phyloP scores from a whole-genome alignment of 495 filamentous ascomycete genomes.

The Aspergillus affinis region DNA sequence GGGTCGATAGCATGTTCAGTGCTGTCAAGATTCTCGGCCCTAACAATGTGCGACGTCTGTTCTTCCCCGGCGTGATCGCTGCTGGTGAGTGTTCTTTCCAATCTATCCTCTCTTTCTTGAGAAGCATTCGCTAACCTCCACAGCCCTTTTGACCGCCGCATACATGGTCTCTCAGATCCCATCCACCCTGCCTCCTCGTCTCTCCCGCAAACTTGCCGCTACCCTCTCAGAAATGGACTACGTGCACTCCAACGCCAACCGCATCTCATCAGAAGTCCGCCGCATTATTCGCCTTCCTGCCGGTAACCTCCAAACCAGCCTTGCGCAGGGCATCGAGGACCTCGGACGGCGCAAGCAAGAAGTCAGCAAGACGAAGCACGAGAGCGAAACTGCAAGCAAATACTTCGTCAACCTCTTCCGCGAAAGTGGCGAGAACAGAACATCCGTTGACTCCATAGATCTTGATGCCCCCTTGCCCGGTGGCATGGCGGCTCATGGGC shows the following conservation, averaged over 20 bases:
- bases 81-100: slow-evolving; percentile 60
- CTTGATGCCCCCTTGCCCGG: slow-evolving; percentile 62
- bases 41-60: slow-evolving; percentile 75
- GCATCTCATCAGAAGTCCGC: slow-evolving; percentile 79
- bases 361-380: slow-evolving; percentile 68
- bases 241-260: slow-evolving; percentile 79
- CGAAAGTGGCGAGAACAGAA: slow-evolving; percentile 68
- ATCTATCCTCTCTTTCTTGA: slow-evolving; percentile 2
- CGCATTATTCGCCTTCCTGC: slow-evolving; percentile 84
- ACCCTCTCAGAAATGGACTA: slow-evolving; percentile 84
- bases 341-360: slow-evolving; percentile 75
- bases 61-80: slow-evolving; percentile 75
- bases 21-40: slow-evolving; percentile 78
- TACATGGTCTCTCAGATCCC: slow-evolving; percentile 87
- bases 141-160: slow-evolving; percentile 68
- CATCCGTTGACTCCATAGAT: slow-evolving; percentile 75
- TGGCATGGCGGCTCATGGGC: slow-evolving; percentile 30
- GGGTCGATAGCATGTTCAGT: slow-evolving; percentile 84
- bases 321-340: slow-evolving; percentile 81
- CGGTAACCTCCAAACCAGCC: slow-evolving; percentile 71
- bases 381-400: slow-evolving; percentile 76
- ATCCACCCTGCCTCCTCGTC: slow-evolving; percentile 79
- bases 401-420: slow-evolving; percentile 86
- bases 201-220: slow-evolving; percentile 77
- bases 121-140: slow-evolving; percentile 34